These are phyloP conservation scores for Pythium phragmitis DNA, from an alignment of 352 stramenopile species.

Conservation along the genomic window DNA sequence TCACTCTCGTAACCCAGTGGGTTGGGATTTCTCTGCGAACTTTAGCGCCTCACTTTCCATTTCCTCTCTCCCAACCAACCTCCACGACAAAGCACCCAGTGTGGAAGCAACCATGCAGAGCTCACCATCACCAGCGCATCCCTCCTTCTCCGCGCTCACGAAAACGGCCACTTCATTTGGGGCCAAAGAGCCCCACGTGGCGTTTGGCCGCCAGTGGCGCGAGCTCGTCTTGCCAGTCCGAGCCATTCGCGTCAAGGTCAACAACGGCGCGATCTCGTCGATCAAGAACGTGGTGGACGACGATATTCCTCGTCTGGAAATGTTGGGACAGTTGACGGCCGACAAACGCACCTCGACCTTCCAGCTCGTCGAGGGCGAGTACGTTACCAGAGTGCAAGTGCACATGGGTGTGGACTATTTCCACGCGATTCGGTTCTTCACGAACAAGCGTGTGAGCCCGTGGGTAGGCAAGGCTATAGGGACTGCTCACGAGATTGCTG, in stretches of 20 bases:
- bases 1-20: too few species aligned
- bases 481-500: background rate
- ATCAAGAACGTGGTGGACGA: constrained; percentile 17
- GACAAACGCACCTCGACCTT: constrained; percentile 12
- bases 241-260: constrained; percentile 13
- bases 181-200: constrained; percentile 2
- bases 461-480: constrained; percentile 14
- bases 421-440: constrained; percentile 20
- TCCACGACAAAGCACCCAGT: too few species aligned
- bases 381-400: constrained; percentile 2
- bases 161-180: background rate
- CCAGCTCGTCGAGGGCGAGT: constrained; percentile 17
- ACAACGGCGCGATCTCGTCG: constrained; percentile 7
- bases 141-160: constrained; percentile 6
- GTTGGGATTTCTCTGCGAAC: background rate
- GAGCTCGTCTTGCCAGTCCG: constrained; percentile 6
- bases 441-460: constrained; percentile 12
- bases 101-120: too few species aligned
- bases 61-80: background rate
- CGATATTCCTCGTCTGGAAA: background rate
- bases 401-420: background rate
- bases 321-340: background rate
- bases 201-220: constrained; percentile 14
- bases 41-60: background rate
- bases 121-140: background rate